phyloP scores from a whole-genome alignment of 306 rosid genomes.

The Sicyos edulis region DNA sequence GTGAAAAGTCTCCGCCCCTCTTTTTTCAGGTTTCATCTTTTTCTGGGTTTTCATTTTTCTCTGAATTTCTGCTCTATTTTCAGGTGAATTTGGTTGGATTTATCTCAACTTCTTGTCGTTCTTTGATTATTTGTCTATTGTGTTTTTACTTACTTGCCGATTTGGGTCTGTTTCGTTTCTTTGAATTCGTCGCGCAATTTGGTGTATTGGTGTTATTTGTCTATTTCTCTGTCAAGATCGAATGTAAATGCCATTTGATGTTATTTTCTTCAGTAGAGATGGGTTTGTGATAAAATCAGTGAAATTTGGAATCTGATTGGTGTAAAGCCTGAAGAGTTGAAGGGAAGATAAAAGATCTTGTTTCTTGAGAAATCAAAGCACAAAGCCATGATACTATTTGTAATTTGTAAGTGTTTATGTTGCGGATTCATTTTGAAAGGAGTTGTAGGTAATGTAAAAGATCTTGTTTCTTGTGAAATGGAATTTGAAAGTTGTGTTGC shows the following conservation, averaged over 20 bases:
- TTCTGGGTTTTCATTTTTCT: conserved; percentile 12
- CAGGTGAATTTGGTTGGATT: conserved; percentile 1
- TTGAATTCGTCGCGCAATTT: not conserved
- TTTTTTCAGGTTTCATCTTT: conserved; percentile 10
- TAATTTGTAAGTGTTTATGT: not conserved
- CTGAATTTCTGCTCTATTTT: not conserved
- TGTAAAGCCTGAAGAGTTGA: not conserved
- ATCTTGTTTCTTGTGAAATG: not conserved
- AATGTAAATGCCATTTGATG: conserved; percentile 11
- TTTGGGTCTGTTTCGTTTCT: not conserved
- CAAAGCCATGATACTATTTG: not conserved
- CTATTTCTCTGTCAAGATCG: not conserved
- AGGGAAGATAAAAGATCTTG: not conserved
- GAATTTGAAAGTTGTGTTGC: conserved; percentile 11
- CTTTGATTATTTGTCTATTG: not conserved
- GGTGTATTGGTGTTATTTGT: no score
- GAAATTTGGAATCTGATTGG: not conserved
- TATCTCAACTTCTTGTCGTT: not conserved
- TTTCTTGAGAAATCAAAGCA: not conserved
- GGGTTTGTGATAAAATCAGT: not conserved
- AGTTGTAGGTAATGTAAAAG: no score
- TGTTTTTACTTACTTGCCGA: not conserved
- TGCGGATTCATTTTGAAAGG: not conserved
- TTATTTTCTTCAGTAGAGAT: not conserved
- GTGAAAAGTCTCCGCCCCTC: conserved; percentile 22